Base-by-base conservation (phyloP, 106 monocot species). In the Platanthera zijinensis region DNA sequence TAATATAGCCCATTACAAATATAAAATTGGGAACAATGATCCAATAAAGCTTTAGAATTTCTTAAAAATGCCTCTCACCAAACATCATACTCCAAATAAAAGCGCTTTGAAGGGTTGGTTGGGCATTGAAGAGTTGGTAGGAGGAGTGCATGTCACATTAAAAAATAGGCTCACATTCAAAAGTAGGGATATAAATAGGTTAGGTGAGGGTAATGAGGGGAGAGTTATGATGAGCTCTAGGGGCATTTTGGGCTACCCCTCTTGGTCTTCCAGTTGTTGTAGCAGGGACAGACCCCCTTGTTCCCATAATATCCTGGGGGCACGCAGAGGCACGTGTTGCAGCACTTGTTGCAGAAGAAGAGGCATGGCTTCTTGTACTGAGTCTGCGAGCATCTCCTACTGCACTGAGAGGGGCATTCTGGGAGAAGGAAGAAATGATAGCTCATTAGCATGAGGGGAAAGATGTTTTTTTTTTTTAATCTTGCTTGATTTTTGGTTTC, bases 191-290 rank as follows among this genome's bases (percentile, higher is more conserved):
- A 14, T 10, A 53, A 62, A 14, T 62, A 70, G 15, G 28, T 70
- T 47, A 70, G 70, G 48, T 70, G 14, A 17, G 14, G 19, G 39
- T 11, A 18, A 48, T 48, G 8, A 70, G 17, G 7, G 5, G 5
- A 46, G 46, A 70, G 15, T 70, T 70, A 17, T 47, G 48, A 51
- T 22, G 72, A 56, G 48, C 48, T 76, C 39, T 73, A 86, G 21
- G 86, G 86, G 61, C 86, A 86, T 22, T 86, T 86, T 67, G 86
- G 86, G 10, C 83, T 80, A n/a, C 86, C 86, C 48, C 49, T 18
- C 83, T 86, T 79, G 59, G 82, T 86, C 80, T 86, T 86, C 86
- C 86, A 86, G 86, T 83, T 86, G 80, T 83, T 83, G 86, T 86
- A 86, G 86, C 86, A 86, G 6, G 86, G 86, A 70, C 86, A 86